These are phyloP conservation scores for Gryganskiella cystojenkinii DNA, from an alignment of 192 early-diverging fungal species.

Conservation along the genomic window DNA sequence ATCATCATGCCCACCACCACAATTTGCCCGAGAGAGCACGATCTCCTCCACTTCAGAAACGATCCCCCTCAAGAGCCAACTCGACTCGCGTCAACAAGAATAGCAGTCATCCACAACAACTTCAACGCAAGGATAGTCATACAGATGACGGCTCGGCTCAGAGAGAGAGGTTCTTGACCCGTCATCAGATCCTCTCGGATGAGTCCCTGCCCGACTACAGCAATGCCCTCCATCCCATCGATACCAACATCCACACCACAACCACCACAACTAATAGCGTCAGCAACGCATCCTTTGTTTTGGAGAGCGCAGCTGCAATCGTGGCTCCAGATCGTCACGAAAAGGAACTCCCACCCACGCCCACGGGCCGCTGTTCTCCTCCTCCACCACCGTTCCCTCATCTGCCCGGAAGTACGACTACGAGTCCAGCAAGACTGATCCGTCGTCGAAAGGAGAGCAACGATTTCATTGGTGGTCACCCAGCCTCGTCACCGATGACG, in stretches of 20 bases:
- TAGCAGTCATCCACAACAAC: background rate
- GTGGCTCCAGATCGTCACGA: background rate
- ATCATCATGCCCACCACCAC: background rate
- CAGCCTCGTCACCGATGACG: too few species aligned
- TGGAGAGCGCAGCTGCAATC: background rate
- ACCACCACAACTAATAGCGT: background rate
- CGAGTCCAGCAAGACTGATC: too few species aligned
- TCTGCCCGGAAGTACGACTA: too few species aligned
- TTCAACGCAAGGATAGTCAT: background rate
- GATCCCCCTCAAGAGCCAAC: constrained; percentile 3
- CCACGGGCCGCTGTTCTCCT: too few species aligned
- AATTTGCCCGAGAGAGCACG: background rate
- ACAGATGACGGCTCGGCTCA: background rate
- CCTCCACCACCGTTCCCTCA: too few species aligned
- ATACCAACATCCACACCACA: background rate
- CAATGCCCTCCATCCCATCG: background rate
- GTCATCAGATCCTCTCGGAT: constrained; percentile 18
- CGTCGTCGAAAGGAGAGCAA: too few species aligned
- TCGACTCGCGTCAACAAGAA: constrained; percentile 1
- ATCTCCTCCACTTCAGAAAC: constrained; percentile 2
- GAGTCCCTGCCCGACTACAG: constrained; percentile 24
- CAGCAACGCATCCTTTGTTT: constrained; percentile 11
- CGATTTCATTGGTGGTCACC: too few species aligned
- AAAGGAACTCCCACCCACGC: background rate
- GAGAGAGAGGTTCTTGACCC: background rate